Evolutionary conservation across 192 early-diverging fungal species (phyloP).

Genomic region (Tieghemiomyces parasiticus): DNA sequence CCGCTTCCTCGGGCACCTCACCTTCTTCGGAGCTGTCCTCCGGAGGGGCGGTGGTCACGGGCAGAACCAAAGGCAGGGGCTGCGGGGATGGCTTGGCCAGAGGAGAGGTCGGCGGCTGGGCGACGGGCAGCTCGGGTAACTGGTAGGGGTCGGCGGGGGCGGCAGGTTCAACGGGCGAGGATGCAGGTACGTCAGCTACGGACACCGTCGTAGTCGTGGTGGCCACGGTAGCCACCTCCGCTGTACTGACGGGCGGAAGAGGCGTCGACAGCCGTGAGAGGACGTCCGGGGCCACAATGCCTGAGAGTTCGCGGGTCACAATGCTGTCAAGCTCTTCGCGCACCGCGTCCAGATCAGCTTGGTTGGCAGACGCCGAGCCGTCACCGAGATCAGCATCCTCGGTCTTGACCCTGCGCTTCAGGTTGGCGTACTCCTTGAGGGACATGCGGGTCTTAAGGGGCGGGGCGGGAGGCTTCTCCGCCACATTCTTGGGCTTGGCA

Average conservation of each 20-base stretch:
- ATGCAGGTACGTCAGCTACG: background rate
- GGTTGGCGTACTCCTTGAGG: slow-evolving; percentile 11
- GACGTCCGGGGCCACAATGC: slow-evolving; percentile 6
- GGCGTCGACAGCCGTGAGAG: slow-evolving; percentile 3
- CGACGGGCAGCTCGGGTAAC: background rate
- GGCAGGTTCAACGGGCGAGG: background rate
- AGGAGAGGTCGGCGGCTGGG: background rate
- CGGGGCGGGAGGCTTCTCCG: background rate
- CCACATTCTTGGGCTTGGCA: no score
- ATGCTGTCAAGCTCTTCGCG: background rate
- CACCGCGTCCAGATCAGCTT: background rate
- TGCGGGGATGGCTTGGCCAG: background rate
- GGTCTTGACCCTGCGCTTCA: slow-evolving; percentile 1
- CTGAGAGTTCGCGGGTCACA: background rate
- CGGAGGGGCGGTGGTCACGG: background rate
- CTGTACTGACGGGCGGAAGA: background rate
- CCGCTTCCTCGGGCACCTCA: no score
- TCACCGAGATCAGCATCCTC: background rate
- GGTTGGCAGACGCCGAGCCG: background rate
- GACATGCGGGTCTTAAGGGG: slow-evolving; percentile 10
- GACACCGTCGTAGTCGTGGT: background rate
- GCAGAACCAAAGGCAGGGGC: background rate
- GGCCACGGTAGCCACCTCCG: background rate
- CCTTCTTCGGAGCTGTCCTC: background rate
- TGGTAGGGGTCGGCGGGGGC: background rate